A percentile compares a stretch with the other conserved stretches of the same genome.
Conservation (phyloP, 306 rosid species). For the Senna siamea region DNA sequence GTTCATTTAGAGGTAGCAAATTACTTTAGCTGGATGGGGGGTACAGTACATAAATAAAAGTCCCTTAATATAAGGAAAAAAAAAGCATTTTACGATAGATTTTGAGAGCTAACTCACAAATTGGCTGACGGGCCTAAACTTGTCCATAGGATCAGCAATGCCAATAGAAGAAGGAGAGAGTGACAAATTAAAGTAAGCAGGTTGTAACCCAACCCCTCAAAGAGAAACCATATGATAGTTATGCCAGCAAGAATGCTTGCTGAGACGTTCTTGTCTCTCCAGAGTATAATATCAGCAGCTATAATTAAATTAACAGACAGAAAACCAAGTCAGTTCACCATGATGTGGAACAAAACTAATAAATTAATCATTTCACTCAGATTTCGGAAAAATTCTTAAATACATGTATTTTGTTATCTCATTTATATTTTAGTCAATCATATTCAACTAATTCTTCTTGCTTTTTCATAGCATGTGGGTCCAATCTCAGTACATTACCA, state of each 20-base stretch:
- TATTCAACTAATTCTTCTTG: no score
- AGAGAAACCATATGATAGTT: slow-evolving; percentile 54
- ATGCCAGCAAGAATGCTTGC: slow-evolving; percentile 46
- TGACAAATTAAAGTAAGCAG: slow-evolving; percentile 57
- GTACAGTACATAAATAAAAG: background rate
- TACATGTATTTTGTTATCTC: no score
- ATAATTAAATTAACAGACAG: slow-evolving; percentile 17
- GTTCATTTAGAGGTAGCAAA: background rate
- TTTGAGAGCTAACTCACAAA: slow-evolving; percentile 48
- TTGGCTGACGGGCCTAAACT: slow-evolving; percentile 42
- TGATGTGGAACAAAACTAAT: background rate
- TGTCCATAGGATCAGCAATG: slow-evolving; percentile 53
- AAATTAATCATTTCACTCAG: background rate
- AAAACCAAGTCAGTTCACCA: slow-evolving; percentile 4
- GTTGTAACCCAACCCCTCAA: slow-evolving; percentile 58
- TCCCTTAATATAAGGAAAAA: background rate
- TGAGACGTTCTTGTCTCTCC: slow-evolving; percentile 57
- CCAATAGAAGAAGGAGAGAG: slow-evolving; percentile 42
- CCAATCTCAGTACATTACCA: no score
- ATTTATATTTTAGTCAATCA: no score
- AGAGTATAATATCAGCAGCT: slow-evolving; percentile 69
- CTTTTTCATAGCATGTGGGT: no score
- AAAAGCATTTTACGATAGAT: background rate
- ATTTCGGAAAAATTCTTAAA: no score
- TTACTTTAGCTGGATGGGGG: background rate